phyloP scores from a whole-genome alignment of 306 rosid species.

The Cucumis cinereus region DNA sequence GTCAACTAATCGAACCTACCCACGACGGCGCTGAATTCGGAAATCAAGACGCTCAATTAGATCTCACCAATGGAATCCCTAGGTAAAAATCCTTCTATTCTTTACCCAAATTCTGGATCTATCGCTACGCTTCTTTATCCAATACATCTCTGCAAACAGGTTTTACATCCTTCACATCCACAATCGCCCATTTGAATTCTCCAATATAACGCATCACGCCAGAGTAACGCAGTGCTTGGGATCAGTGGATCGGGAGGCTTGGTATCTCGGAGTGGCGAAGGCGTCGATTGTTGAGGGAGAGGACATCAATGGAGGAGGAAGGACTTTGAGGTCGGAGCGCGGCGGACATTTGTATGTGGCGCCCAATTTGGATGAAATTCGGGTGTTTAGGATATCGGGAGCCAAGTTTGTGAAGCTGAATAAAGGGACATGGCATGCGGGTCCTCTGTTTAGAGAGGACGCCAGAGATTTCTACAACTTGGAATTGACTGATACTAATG shows the following conservation, averaged over 20 bases:
- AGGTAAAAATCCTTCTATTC: constrained; percentile 22
- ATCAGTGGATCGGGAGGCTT: constrained; percentile 52
- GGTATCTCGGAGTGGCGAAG: constrained; percentile 87
- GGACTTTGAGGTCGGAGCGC: constrained; percentile 16
- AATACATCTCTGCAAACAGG: constrained; percentile 14
- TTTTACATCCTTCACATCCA: constrained; percentile 65
- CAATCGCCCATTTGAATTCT: constrained; percentile 35
- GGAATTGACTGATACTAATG: constrained; percentile 59
- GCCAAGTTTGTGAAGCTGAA: constrained; percentile 68
- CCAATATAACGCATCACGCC: constrained; percentile 66
- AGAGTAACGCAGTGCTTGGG: constrained; percentile 89
- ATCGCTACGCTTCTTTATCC: not conserved
- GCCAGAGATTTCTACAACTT: constrained; percentile 62
- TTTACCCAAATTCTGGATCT: not conserved
- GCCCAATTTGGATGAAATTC: constrained; percentile 46
- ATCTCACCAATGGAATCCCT: constrained; percentile 62
- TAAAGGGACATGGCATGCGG: constrained; percentile 90
- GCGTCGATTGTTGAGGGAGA: constrained; percentile 39
- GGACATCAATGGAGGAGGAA: too few species aligned
- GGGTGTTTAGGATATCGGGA: constrained; percentile 56
- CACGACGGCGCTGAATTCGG: constrained; percentile 49
- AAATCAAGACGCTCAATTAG: constrained; percentile 67
- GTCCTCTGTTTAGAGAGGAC: constrained; percentile 54
- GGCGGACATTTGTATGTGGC: constrained; percentile 49
- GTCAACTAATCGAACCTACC: constrained; percentile 54